Evolutionary conservation across 2,329 filamentous ascomycete genomes (phyloP), one percentile per base, ranked within the genome.

Genomic region (Cryphonectria naterciae): DNA sequence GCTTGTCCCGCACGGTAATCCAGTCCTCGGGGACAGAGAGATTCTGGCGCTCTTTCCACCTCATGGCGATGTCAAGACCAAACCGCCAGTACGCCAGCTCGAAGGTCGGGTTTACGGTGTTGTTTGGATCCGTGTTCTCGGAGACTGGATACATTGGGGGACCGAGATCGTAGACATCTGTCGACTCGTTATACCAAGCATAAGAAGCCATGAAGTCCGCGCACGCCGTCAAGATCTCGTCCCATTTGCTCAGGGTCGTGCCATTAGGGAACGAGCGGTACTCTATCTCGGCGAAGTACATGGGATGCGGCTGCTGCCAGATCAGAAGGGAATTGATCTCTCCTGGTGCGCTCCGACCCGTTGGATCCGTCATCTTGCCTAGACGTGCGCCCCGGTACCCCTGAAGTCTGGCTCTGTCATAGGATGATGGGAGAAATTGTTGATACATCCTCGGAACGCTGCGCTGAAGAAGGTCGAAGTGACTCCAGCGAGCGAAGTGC

Each of bases 81-180:
- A 90, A 90, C 22, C 85, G 82, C 87, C 87, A 90, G 77, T 90
- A 90, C 8, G 87, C 85, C 7, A 87, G 79, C 78, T 90, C 88
- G 69, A 90, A 90, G 0, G 87, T 84, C 25, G 88, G 86, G 74
- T 90, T 90, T 2, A 85, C 76, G 0, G 87, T 89, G 1, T 75
- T 77, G 71, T 89, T 89, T 0, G 87, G 87, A 15, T 83, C 82
- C 0, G 88, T 89, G 73, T 89, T 90, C 75, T 90, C 88, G 1
- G 85, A 83, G 0, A 81, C 83, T 0, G 82, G 82, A 28, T 84
- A 84, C 74, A 84, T 77, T 22, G 83, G 84, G 19, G 83, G 81
- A 0, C 83, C 83, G 8, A 85, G 78, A 66, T 85, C 88, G 74
- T 88, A 89, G 32, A 83, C 78, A 8, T 81, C 78, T 1, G 85